phyloP scores from a whole-genome alignment of 139 green algal species.

The Dunaliella primolecta region DNA sequence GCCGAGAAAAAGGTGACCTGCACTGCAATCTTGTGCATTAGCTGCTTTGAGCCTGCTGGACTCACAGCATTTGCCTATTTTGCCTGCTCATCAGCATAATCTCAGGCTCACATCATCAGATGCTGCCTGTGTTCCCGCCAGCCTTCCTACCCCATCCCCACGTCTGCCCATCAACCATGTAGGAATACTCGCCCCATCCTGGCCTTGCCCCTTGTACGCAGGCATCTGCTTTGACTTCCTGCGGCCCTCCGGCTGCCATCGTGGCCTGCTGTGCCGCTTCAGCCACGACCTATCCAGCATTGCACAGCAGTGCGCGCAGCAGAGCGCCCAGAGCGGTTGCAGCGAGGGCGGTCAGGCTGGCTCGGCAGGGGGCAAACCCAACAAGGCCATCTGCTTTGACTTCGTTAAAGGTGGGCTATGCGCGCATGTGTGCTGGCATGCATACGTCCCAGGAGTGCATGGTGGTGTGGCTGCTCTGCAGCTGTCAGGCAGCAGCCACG shows the following conservation, averaged over 20 bases:
- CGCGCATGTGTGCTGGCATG: too few relatives aligned
- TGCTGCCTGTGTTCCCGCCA: too few relatives aligned
- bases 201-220: too few relatives aligned
- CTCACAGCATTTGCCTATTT: background rate
- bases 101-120: too few relatives aligned
- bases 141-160: too few relatives aligned
- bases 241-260: slow-evolving; percentile 64
- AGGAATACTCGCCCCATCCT: too few relatives aligned
- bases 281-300: slow-evolving; percentile 80
- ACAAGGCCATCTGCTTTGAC: slow-evolving; percentile 77
- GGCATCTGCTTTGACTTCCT: slow-evolving; percentile 89
- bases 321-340: slow-evolving; percentile 6
- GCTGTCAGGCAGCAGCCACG: too few relatives aligned
- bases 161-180: too few relatives aligned
- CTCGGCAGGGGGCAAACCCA: background rate
- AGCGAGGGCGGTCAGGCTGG: background rate
- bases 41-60: background rate
- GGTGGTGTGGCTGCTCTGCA: too few relatives aligned
- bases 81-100: too few relatives aligned
- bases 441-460: too few relatives aligned
- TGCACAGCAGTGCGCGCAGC: slow-evolving; percentile 57
- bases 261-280: slow-evolving; percentile 83
- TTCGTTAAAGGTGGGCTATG: slow-evolving; percentile 83
- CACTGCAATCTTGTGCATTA: background rate
- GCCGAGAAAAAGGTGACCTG: slow-evolving; percentile 68